phyloP scores from a whole-genome alignment of 345 rosid species.

The Salix koriyanagi region DNA sequence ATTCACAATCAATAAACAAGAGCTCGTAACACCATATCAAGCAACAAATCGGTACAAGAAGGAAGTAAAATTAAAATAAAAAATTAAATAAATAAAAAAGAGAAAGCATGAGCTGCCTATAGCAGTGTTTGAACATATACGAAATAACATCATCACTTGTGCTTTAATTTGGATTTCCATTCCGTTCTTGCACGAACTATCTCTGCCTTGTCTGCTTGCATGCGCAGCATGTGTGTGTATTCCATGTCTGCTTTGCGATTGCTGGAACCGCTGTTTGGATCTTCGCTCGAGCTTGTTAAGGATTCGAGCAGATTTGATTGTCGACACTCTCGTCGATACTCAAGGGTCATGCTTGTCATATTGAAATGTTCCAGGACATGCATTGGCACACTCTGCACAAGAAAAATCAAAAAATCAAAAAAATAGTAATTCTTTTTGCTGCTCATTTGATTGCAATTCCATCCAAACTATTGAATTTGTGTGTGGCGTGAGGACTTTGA shows the following conservation, averaged over 20 bases:
- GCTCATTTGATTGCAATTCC: not conserved
- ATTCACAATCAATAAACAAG: not conserved
- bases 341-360: conserved; percentile 22
- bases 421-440: not conserved
- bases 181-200: conserved; percentile 51
- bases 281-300: conserved; percentile 15
- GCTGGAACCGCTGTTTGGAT: conserved; percentile 7
- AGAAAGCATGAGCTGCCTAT: not conserved
- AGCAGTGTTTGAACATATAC: not conserved
- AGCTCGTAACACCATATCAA: not conserved
- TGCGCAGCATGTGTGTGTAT: conserved; percentile 44
- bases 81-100: not conserved
- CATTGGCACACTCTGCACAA: conserved; percentile 19
- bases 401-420: not conserved
- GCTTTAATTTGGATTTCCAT: conserved; percentile 41
- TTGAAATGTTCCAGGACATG: conserved; percentile 20
- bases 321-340: conserved; percentile 22
- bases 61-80: not conserved
- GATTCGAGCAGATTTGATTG: conserved; percentile 22
- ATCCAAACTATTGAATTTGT: not conserved
- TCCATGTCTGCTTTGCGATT: conserved; percentile 34
- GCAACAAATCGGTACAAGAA: not conserved
- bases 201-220: conserved; percentile 53
- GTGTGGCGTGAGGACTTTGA: not conserved
- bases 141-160: not conserved